Evolutionary conservation across 495 filamentous ascomycete species (phyloP), one percentile per base, ranked within the genome.

Genomic region (Penicillium subrubescens): DNA sequence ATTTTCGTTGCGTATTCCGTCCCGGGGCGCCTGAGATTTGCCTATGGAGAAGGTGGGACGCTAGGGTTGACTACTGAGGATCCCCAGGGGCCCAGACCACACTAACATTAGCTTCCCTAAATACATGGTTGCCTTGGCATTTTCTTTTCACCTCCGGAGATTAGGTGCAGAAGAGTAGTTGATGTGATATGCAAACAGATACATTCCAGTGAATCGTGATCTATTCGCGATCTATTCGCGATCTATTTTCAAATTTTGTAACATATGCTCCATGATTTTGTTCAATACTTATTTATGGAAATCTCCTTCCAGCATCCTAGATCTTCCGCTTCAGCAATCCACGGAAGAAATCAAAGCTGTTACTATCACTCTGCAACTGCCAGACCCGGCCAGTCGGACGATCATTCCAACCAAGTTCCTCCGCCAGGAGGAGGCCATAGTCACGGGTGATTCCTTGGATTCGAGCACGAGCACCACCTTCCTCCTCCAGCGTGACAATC

Each of bases 261-360:
- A 11, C 14, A 12, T 46, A 23, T 21, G 0, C 7, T 3, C 43
- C 19, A 46, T 21, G 7, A 23, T 1, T 15, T 10, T 46, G 19
- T 44, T 8, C 41, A 44, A 5, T n/a, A 19, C 41, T 43, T 19
- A 0, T 44, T 44, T 7, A 19, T 44, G n/a, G 1, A 44, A 10
- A 21, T 21, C 3, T 21, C 1, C 19, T 44, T n/a, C 43, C n/a
- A 54, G 37, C 15, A 11, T 19, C 19, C 23, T 56, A 74, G 7
- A 90, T 73, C 83, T 95, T 97, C 72, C 89, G 84, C 84, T 86
- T 93, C 54, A 99, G 77, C 76, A 99, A 73, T 0, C 95, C 95
- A 72, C 83, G 89, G 76, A 97, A 94, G 79, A 97, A 99, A 79
- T 99, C 96, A 81, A 99, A 99, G 78, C 93, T 97, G 70, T 99